These are phyloP conservation scores for Sequoia sempervirens DNA, from an alignment of 75 land plant genomes.

Conservation along the genomic window DNA sequence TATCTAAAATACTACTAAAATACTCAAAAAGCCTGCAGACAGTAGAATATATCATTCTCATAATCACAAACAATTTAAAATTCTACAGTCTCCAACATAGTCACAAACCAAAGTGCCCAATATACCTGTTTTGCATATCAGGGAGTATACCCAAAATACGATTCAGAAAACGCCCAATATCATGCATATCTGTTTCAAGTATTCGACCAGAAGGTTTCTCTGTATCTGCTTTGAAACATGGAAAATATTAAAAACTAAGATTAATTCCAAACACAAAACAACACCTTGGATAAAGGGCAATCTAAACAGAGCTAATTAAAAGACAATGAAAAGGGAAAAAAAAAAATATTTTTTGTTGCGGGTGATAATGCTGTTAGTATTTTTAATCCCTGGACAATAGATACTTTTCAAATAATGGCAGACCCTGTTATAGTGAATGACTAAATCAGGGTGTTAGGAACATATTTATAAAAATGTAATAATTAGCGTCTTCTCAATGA, in stretches of 20 bases:
- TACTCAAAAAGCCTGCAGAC: slow-evolving; percentile 83
- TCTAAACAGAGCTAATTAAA: background rate
- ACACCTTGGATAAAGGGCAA: background rate
- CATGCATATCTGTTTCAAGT: slow-evolving; percentile 85
- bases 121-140: slow-evolving; percentile 83
- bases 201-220: slow-evolving; percentile 80
- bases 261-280: background rate
- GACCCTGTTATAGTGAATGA: background rate
- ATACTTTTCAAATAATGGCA: background rate
- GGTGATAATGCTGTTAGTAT: background rate
- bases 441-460: background rate
- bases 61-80: background rate
- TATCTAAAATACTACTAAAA: slow-evolving; percentile 80
- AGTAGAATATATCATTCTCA: background rate
- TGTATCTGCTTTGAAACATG: slow-evolving; percentile 13
- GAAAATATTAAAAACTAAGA: background rate
- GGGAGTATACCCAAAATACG: slow-evolving; percentile 84
- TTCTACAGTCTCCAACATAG: background rate
- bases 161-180: slow-evolving; percentile 91
- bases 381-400: background rate
- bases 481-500: background rate
- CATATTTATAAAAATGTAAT: background rate
- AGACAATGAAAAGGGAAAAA: background rate
- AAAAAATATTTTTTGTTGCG: no score
- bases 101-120: background rate